phyloP scores from a whole-genome alignment of 75 land plant genomes.

The Chamaecyparis obtusa region DNA sequence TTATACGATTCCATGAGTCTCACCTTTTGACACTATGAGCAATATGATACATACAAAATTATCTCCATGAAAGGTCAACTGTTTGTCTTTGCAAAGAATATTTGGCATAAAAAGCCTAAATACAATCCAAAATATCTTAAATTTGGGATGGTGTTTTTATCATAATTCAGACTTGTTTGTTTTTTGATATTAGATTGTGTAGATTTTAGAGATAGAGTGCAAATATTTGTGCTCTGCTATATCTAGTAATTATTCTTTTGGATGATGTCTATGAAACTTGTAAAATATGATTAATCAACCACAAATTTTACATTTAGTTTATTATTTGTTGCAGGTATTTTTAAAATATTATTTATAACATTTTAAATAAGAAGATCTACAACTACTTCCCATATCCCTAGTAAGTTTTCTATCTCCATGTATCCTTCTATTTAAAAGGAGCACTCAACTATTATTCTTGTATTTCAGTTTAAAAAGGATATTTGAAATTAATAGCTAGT shows the following conservation, averaged over 20 bases:
- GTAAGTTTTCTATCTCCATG: slow-evolving; percentile 39
- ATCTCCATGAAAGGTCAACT: neutral
- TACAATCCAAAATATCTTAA: neutral
- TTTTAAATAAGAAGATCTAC: slow-evolving; percentile 97
- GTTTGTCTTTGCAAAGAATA: neutral
- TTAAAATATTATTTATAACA: slow-evolving; percentile 96
- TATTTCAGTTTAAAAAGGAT: neutral
- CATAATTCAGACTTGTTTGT: neutral
- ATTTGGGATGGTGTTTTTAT: neutral
- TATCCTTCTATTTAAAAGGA: neutral
- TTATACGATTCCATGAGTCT: neutral
- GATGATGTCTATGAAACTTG: neutral
- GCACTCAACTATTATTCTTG: neutral
- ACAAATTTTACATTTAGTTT: neutral
- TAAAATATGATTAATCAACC: neutral
- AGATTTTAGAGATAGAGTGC: neutral
- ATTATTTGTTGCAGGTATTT: slow-evolving; percentile 72
- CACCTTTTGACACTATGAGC: neutral
- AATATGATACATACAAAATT: no score
- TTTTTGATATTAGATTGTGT: neutral
- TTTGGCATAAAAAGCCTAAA: neutral
- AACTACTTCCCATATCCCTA: slow-evolving; percentile 98
- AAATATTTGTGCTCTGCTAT: neutral
- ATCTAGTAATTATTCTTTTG: neutral
- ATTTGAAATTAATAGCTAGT: neutral